Conservation (phyloP, 176 grass and related monocot species). For the Oryza glumipatula region DNA sequence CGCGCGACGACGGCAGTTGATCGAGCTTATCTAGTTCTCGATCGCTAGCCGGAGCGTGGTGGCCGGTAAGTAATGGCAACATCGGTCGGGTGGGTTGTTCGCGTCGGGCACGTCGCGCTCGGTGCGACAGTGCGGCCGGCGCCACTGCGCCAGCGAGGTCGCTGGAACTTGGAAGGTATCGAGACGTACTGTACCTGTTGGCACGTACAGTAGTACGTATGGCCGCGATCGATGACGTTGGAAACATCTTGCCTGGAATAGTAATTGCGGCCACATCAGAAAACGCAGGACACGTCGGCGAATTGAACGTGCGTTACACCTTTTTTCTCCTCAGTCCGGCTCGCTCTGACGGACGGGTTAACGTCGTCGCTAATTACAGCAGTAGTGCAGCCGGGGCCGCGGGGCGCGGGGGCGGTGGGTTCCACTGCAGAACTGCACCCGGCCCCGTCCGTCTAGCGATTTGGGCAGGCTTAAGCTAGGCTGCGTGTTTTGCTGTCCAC, state of each 20-base stretch:
- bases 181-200: no score
- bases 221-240: background rate
- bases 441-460: background rate
- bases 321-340: background rate
- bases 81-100: conserved; percentile 27
- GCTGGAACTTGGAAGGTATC: background rate
- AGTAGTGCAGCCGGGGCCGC: background rate
- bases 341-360: background rate
- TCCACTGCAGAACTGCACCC: background rate
- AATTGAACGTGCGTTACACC: background rate
- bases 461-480: background rate
- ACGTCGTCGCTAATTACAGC: background rate
- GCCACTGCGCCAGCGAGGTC: no score
- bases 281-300: background rate
- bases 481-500: conserved; percentile 3
- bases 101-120: conserved; percentile 42
- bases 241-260: background rate
- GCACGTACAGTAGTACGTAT: background rate
- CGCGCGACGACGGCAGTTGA: background rate
- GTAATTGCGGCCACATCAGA: conserved; percentile 19
- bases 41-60: background rate
- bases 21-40: background rate
- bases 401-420: background rate
- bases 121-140: background rate
- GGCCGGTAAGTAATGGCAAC: conserved; percentile 18